These are phyloP conservation scores for Epichloe festucae DNA, from an alignment of 2,329 filamentous ascomycete species.

Conservation along the genomic window DNA sequence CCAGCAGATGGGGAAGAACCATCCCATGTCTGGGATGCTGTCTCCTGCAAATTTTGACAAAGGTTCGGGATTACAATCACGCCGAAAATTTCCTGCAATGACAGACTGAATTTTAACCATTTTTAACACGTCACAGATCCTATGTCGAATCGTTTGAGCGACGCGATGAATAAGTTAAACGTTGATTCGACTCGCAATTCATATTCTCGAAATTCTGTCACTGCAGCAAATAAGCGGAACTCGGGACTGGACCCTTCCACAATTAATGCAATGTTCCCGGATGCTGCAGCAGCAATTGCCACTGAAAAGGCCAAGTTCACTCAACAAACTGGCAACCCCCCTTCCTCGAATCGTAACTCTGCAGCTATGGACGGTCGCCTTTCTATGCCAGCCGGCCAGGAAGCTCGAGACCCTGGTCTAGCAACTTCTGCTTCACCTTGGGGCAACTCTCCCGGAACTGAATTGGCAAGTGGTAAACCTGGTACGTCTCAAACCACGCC, in stretches of 20 bases:
- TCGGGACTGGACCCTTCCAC: conserved; percentile 87
- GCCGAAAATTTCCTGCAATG: background rate
- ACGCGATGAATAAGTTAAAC: conserved; percentile 92
- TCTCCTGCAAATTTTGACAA: conserved; percentile 96
- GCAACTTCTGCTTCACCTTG: conserved; percentile 53
- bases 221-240: conserved; percentile 67
- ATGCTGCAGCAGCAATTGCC: conserved; percentile 94
- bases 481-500: conserved; percentile 58
- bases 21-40: conserved; percentile 90
- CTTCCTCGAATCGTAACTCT: conserved; percentile 88
- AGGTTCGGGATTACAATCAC: conserved; percentile 38
- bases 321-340: conserved; percentile 86
- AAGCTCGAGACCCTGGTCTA: conserved; percentile 17
- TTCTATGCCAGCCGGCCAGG: conserved; percentile 51
- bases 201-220: conserved; percentile 65
- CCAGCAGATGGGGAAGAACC: conserved; percentile 97
- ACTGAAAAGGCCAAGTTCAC: conserved; percentile 97
- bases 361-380: conserved; percentile 62
- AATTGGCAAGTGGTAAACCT: conserved; percentile 52
- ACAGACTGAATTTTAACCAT: conserved; percentile 6
- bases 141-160: conserved; percentile 89
- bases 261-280: conserved; percentile 98
- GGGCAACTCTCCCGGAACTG: conserved; percentile 41
- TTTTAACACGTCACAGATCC: conserved; percentile 49
- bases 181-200: conserved; percentile 82